Evolutionary conservation across 345 rosid species (phyloP), one percentile per base, ranked within the genome.

Genomic region (Turritis glabra): DNA sequence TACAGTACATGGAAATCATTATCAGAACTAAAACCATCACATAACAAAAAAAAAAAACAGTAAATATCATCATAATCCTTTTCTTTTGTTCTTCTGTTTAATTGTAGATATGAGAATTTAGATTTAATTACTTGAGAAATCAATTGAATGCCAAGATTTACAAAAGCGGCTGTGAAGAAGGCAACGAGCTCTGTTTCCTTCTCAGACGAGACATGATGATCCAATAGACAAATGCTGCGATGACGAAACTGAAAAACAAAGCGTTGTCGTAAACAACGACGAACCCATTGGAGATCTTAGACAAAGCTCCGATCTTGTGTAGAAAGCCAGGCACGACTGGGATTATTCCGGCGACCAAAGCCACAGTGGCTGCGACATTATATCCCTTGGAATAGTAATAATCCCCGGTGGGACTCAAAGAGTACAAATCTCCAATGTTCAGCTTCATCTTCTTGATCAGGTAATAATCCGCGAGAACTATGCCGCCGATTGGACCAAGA

Each of bases 281-380:
- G 6, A 86, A 86, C 4, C 73, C 59, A 59, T 78, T 73, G 2
- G 87, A 72, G 61, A 86, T 72, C 25, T 55, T 44, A 13, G 79
- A n/a, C 69, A 87, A 1, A 47, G 84, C 63, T 68, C 95, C 93
- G 14, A 88, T 83, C 61, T 94, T 90, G 54, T 87, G 87, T 68
- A 91, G 75, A 57, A 94, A 87, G 9, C 97, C 96, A 1, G 98
- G 98, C 40, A 91, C 78, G 22, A 90, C 97, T 0, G 96, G 98
- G 75, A 90, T 75, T 5, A 94, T 85, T 72, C 97, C 98, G 7
- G 82, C 30, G 15, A 77, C 48, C 47, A 94, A 79, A 68, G 98
- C 91, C 7, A 73, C 80, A 5, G 90, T 17, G 0, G 97, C 95
- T 0, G 79, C 82, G 63, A 83, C 71, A 74, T 91, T 90, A 74